A percentile compares a stretch with the other conserved stretches of the same genome.
Conservation (phyloP, 2,329 filamentous ascomycete genomes). For the Phyllosticta citrichinensis region DNA sequence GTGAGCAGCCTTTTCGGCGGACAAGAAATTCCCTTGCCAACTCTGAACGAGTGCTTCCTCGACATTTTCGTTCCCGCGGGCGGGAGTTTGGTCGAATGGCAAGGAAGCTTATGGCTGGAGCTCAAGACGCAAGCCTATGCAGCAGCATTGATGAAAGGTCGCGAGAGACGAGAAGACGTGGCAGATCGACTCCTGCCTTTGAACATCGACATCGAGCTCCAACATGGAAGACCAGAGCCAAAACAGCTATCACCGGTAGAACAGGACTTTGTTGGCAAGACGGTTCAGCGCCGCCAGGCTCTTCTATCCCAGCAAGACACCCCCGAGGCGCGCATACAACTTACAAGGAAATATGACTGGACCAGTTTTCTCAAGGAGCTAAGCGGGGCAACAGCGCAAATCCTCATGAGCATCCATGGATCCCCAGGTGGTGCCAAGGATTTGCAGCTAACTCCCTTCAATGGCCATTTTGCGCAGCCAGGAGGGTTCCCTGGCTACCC, state of each 20-base stretch:
- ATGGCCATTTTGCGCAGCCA: slow-evolving; percentile 1
- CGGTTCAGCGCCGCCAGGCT: slow-evolving; percentile 39
- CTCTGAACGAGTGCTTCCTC: slow-evolving; percentile 53
- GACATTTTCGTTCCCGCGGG: slow-evolving; percentile 54
- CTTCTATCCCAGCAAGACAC: slow-evolving; percentile 34
- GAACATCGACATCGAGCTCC: slow-evolving; percentile 44
- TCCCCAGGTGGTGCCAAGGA: slow-evolving; percentile 34
- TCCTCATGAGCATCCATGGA: slow-evolving; percentile 48
- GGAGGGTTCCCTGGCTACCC: slow-evolving; percentile 1
- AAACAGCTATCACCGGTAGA: slow-evolving; percentile 47
- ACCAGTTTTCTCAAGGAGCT: slow-evolving; percentile 50
- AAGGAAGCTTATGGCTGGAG: slow-evolving; percentile 52
- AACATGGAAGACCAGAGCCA: slow-evolving; percentile 45
- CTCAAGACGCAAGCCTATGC: slow-evolving; percentile 60
- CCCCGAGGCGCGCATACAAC: slow-evolving; percentile 34
- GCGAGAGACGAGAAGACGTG: slow-evolving; percentile 39
- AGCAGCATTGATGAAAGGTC: slow-evolving; percentile 33
- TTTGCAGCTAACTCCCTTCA: slow-evolving; percentile 7
- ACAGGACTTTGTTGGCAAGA: slow-evolving; percentile 39
- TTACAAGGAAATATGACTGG: slow-evolving; percentile 54
- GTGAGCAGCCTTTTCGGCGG: slow-evolving; percentile 54
- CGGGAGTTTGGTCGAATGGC: slow-evolving; percentile 47
- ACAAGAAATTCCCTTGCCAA: slow-evolving; percentile 53
- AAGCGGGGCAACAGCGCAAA: slow-evolving; percentile 35
- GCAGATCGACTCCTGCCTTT: slow-evolving; percentile 51